phyloP scores from a whole-genome alignment of 2,329 filamentous ascomycete genomes.

The Alternaria alternata region DNA sequence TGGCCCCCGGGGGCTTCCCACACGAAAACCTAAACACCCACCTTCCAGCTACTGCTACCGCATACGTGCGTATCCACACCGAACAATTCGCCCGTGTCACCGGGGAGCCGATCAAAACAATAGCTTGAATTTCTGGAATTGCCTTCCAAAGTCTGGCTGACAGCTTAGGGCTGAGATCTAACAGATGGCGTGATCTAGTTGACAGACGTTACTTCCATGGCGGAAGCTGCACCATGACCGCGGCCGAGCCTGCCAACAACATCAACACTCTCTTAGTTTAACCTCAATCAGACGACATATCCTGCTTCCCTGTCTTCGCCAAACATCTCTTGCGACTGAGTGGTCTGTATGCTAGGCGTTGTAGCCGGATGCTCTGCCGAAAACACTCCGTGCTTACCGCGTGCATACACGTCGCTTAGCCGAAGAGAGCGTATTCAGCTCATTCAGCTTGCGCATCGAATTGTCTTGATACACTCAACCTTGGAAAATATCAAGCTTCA shows the following conservation, averaged over 20 bases:
- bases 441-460: background rate
- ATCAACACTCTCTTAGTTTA: background rate
- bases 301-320: background rate
- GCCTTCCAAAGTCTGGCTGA: background rate
- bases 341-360: background rate
- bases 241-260: background rate
- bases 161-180: background rate
- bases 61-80: background rate
- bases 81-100: background rate
- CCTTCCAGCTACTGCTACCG: background rate
- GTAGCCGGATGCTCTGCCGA: background rate
- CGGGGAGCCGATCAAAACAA: background rate
- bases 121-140: background rate
- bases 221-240: slow-evolving; percentile 5
- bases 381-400: background rate
- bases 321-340: background rate
- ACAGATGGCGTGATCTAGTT: background rate
- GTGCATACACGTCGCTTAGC: slow-evolving; percentile 1
- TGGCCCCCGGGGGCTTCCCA: background rate
- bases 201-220: background rate
- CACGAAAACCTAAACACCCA: background rate
- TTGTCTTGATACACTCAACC: background rate
- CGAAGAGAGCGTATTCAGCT: background rate
- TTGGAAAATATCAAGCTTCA: slow-evolving; percentile 1
- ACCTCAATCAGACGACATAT: background rate